Evolutionary conservation across 2,329 filamentous ascomycete species (phyloP), one percentile per base, ranked within the genome.

Genomic region (Colletotrichum zoysiae): DNA sequence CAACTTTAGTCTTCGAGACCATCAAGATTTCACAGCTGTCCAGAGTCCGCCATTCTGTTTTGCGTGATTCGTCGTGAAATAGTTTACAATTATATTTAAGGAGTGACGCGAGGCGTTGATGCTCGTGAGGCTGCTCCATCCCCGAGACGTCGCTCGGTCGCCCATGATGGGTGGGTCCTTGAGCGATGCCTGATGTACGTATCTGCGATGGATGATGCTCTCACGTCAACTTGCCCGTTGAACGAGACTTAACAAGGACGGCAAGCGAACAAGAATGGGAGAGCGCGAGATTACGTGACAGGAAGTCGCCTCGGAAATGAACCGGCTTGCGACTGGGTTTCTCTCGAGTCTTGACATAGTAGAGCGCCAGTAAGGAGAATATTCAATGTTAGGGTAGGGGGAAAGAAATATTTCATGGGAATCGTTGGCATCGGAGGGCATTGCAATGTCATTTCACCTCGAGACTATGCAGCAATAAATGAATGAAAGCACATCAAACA

Each of bases 1-100:
- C 46, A 48, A 46, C 46, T 65, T 73, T 23, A 61, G 44, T 42
- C 40, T 50, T 70, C 26, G 60, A 71, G 59, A 65, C 69, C 23
- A 63, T 59, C 53, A 71, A 55, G 65, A 60, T 59, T 66, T 16
- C 33, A 57, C 16, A 46, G 40, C n/a, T 58, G 33, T 3, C n/a
- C 23, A 50, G 42, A 48, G 35, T 20, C 33, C 16, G 11, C 48
- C 38, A 42, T 6, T 18, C 30, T 42, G 9, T 7, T 5, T 6
- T 18, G 44, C 16, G 30, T 60, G 12, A 38, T 38, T 12, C 26
- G 33, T 69, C 16, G 51, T 12, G 18, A 58, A 26, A 1, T 14
- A 16, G 30, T 38, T n/a, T 20, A 16, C 14, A 11, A 7, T 8
- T 5, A 14, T 6, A 16, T 14, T 5, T n/a, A 9, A n/a, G 53